Conservation (phyloP, 331 rosid species). For the Rhamnella rubrinervis region DNA sequence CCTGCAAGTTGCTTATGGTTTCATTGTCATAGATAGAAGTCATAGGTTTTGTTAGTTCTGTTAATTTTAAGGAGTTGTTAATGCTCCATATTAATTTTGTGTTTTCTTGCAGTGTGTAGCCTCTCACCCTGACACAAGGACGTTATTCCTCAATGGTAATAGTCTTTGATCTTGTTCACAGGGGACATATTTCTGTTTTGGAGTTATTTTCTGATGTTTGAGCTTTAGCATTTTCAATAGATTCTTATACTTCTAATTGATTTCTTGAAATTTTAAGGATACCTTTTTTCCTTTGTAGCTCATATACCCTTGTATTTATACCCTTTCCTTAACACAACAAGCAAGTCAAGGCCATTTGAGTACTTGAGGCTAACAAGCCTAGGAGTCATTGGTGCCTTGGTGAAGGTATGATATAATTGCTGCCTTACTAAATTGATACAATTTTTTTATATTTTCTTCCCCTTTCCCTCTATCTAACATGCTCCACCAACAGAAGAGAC, state of each 20-base stretch:
- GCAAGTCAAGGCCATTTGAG: constrained; percentile 74
- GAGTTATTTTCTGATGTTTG: background rate
- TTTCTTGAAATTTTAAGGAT: background rate
- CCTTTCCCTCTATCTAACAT: background rate
- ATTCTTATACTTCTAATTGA: background rate
- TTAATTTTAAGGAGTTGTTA: constrained; percentile 11
- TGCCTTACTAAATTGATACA: background rate
- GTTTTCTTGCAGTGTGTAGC: constrained; percentile 73
- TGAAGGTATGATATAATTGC: constrained; percentile 57
- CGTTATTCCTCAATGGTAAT: constrained; percentile 74
- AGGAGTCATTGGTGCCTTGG: constrained; percentile 92
- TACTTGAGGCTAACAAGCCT: constrained; percentile 82
- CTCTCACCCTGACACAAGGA: constrained; percentile 81
- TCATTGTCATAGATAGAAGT: background rate
- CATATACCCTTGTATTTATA: constrained; percentile 75
- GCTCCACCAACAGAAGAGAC: constrained; percentile 4
- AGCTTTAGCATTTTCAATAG: background rate
- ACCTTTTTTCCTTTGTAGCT: constrained; percentile 55
- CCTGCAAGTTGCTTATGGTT: background rate
- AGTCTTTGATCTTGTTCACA: constrained; percentile 18
- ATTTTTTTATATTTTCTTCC: background rate
- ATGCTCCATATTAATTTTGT: constrained; percentile 9
- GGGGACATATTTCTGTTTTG: constrained; percentile 1
- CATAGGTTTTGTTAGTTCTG: background rate
- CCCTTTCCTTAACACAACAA: constrained; percentile 79